These are phyloP conservation scores for Corchorus olitorius DNA, from an alignment of 345 rosid species.

Conservation along the genomic window DNA sequence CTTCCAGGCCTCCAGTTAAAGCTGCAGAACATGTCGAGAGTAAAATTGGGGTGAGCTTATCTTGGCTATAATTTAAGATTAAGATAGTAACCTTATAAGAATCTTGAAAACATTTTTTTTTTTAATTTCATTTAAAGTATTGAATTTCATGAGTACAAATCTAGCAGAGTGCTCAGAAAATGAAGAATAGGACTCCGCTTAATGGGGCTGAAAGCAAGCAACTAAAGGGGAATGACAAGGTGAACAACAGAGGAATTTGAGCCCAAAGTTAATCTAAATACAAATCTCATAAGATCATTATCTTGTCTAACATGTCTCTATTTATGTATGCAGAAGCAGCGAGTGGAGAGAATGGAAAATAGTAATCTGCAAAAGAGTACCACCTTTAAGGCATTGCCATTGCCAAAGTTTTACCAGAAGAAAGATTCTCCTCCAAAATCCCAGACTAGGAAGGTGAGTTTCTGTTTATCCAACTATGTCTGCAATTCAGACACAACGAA, in stretches of 20 bases:
- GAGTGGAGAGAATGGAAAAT: constrained; percentile 9
- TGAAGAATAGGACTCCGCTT: constrained; percentile 1
- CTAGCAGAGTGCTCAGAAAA: constrained; percentile 17
- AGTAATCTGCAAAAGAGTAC: constrained; percentile 23
- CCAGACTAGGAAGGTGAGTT: constrained; percentile 14
- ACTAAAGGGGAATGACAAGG: constrained; percentile 20
- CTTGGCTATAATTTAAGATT: background rate
- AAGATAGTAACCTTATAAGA: background rate
- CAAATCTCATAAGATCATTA: background rate
- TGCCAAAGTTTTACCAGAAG: constrained; percentile 36
- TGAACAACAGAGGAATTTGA: background rate
- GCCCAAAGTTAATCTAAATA: background rate
- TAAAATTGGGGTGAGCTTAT: constrained; percentile 15
- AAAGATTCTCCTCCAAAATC: constrained; percentile 22
- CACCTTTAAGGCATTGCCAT: constrained; percentile 38
- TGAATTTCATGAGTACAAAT: background rate
- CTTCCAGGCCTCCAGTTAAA: constrained; percentile 8
- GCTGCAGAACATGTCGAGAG: constrained; percentile 14
- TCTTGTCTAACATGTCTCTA: background rate
- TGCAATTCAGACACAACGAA: background rate
- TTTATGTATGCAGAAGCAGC: background rate
- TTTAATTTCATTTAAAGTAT: background rate
- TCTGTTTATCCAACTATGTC: background rate
- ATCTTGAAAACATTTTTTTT: background rate
- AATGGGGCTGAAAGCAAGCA: constrained; percentile 22